Evolutionary conservation across 2,329 filamentous ascomycete species (phyloP), one percentile per base, ranked within the genome.

Genomic region (Phialophora macrospora): DNA sequence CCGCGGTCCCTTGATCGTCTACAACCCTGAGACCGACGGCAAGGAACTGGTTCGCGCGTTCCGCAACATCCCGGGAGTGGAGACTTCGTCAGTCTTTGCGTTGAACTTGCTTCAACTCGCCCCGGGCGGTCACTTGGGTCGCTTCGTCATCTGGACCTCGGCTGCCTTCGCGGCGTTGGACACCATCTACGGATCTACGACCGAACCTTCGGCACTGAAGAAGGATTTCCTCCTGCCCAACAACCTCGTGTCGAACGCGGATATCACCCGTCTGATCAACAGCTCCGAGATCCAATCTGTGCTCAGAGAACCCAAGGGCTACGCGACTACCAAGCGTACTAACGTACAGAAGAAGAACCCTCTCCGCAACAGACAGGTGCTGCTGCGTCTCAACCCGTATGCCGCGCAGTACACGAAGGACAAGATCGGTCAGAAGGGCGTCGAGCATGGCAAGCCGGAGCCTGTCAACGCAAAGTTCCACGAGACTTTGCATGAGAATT

Each of bases 281-380:
- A 94, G 90, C 78, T 93, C 92, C 78, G 95, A 99, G 86, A 90
- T 98, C 82, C 95, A 99, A 90, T 91, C 90, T 82, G 94, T 97
- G 67, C 88, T 99, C 78, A 89, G 91, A 76, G 92, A 90, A 69
- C 92, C 93, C 82, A 95, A 93, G 87, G 95, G 95, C 76, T 88
- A 90, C 75, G 88, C 92, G 78, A 83, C 88, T 79, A 96, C 93
- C 83, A 97, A 97, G 89, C 92, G 95, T 79, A 84, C 86, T 74
- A 84, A 87, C 78, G 92, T 97, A 74, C 94, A 97, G 88, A 99
- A 99, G 93, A 98, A 98, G 93, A 99, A 99, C 88, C 95, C 95
- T 78, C 93, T 99, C 75, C 87, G 86, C 84, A 99, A 99, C 91
- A 96, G 93, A 89, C 95, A 98, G 88, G 90, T 99, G 74, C 88